A percentile compares a stretch with the other conserved stretches of the same genome.
These are phyloP conservation scores for Phytophthora cactorum DNA, from an alignment of 352 stramenopile genomes.

Conservation along the genomic window DNA sequence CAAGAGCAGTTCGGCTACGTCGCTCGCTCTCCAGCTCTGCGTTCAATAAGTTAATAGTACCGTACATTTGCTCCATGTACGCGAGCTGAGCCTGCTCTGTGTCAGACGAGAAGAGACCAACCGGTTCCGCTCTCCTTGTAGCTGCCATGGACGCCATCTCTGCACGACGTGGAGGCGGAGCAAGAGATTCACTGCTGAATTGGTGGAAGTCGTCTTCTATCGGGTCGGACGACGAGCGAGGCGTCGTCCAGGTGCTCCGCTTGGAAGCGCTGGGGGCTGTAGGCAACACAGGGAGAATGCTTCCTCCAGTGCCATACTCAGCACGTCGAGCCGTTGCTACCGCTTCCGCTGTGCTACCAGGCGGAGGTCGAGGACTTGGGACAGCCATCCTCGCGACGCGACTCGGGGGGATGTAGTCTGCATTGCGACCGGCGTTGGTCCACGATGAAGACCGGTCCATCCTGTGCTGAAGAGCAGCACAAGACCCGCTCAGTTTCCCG, in stretches of 20 bases:
- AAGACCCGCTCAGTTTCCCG: conserved; percentile 10
- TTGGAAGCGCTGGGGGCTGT: conserved; percentile 44
- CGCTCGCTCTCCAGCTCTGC: conserved; percentile 56
- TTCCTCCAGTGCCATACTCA: conserved; percentile 29
- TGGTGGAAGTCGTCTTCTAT: conserved; percentile 21
- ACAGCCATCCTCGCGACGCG: conserved; percentile 29
- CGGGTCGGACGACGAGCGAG: conserved; percentile 27
- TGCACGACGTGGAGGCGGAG: conserved; percentile 13
- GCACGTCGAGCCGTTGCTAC: conserved; percentile 31
- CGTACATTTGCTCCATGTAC: conserved; percentile 82
- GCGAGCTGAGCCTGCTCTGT: conserved; percentile 51
- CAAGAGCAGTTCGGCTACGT: conserved; percentile 25
- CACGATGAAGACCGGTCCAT: conserved; percentile 35
- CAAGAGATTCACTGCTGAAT: conserved; percentile 19
- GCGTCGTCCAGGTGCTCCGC: conserved; percentile 54
- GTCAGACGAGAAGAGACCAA: conserved; percentile 15
- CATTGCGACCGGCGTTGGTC: conserved; percentile 17
- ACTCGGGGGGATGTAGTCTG: conserved; percentile 28
- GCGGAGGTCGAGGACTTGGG: conserved; percentile 35
- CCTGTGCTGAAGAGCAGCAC: neutral
- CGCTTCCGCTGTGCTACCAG: conserved; percentile 25
- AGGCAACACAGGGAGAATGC: conserved; percentile 47
- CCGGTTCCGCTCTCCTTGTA: conserved; percentile 14
- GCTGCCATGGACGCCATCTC: conserved; percentile 21
- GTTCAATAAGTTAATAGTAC: conserved; percentile 57